Base-by-base conservation (phyloP, 2,329 filamentous ascomycete genomes). In the Microcyclospora pomicola region DNA sequence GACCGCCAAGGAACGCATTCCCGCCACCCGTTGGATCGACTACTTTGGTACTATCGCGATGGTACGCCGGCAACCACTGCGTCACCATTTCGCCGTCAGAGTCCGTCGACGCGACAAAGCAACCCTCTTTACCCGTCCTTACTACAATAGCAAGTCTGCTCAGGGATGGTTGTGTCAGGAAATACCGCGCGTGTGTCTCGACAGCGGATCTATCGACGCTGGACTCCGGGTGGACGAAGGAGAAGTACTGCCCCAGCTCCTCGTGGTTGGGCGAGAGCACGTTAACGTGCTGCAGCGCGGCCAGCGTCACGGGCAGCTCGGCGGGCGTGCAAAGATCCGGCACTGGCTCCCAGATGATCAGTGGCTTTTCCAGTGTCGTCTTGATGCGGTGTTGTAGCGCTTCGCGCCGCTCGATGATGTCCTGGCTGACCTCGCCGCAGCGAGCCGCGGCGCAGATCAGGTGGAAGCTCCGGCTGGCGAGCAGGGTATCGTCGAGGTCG, bases 281-380 rank as follows among this genome's bases (percentile, higher is more conserved):
- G 45, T 80, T 68, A 15, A 80, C 67, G 31, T 64, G 55, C 38
- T 60, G 60, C 29, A 72, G 60, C 5, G 75, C 73, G 39, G 65
- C 58, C 14, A 69, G 56, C 39, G 73, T 73, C 14, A 65, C 68
- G 0, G 64, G 54, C 14, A 73, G 57, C 44, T 79, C 68, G 27
- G 77, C 74, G 0, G 84, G 77, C 0, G 73, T 79, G 58, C 87
- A 95, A 1, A 84, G 70, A 59, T 95, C 85, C 1, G 91, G 91
- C 1, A 95, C 82, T 1, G 91, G 91, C 58, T 98, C 91, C 88
- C 88, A 98, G 37, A 96, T 75, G 56, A 95, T 84, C 6, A 86
- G 61, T 1, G 87, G 67, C 33, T 65, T 56, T 3, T 67, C 62
- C 5, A 77, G 65, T 5, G 14, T 9, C 9, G 4, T n/a, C 30